These are phyloP conservation scores for Fusarium equiseti DNA, from an alignment of 2,329 filamentous ascomycete species.

Conservation along the genomic window DNA sequence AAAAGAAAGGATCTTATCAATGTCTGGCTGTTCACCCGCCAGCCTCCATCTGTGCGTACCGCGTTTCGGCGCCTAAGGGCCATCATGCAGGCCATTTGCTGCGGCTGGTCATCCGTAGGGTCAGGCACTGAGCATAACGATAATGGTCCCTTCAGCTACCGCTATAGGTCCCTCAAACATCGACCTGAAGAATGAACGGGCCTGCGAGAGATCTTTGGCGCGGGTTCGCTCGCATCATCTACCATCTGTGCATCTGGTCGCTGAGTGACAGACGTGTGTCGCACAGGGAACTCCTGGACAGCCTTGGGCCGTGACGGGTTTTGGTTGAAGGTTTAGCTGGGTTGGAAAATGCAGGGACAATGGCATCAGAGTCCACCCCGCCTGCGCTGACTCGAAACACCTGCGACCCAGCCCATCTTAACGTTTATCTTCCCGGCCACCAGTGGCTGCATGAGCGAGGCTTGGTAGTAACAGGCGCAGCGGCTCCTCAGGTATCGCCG, in stretches of 20 bases:
- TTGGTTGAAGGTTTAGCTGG: constrained; percentile 15
- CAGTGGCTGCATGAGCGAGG: constrained; percentile 25
- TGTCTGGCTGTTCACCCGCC: constrained; percentile 1
- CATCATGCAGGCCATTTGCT: constrained; percentile 17
- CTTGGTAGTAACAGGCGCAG: constrained; percentile 15
- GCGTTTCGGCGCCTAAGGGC: constrained; percentile 24
- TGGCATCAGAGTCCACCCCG: constrained; percentile 34
- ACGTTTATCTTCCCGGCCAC: constrained; percentile 5
- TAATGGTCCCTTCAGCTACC: constrained; percentile 35
- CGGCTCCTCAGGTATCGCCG: constrained; percentile 32
- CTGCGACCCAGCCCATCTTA: constrained; percentile 1
- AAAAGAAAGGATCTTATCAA: constrained; percentile 6
- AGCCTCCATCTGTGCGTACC: constrained; percentile 26
- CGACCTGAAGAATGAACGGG: constrained; percentile 34
- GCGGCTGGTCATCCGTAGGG: constrained; percentile 19
- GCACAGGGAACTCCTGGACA: constrained; percentile 43
- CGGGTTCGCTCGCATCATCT: constrained; percentile 37
- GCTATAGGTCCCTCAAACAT: constrained; percentile 28
- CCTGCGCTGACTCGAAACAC: constrained; percentile 18
- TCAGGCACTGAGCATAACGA: constrained; percentile 10
- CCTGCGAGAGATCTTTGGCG: constrained; percentile 36
- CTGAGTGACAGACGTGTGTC: constrained; percentile 38
- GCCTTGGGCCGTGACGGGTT: constrained; percentile 29
- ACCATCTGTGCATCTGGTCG: constrained; percentile 38
- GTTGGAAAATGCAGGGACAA: constrained; percentile 31